Evolutionary conservation across 2,329 filamentous ascomycete species (phyloP).

Genomic region (Ophiocordyceps unilateralis): DNA sequence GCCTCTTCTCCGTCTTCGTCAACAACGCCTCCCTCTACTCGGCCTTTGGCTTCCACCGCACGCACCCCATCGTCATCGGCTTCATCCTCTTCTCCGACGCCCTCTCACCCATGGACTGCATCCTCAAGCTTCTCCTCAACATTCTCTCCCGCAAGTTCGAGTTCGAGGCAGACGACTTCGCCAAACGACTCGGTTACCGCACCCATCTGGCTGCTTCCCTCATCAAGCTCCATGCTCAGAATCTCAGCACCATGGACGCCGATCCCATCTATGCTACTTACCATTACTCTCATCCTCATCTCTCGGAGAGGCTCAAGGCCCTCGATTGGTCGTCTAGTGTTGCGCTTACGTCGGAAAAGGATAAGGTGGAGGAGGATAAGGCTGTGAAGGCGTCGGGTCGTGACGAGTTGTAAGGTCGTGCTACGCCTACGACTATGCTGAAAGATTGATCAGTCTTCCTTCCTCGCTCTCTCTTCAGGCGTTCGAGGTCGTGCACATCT

Average conservation of each 20-base stretch:
- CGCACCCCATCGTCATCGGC: slow-evolving; percentile 86
- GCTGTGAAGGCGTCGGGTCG: slow-evolving; percentile 56
- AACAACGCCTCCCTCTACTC: slow-evolving; percentile 84
- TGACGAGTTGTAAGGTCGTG: slow-evolving; percentile 44
- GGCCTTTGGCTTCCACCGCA: slow-evolving; percentile 71
- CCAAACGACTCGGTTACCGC: slow-evolving; percentile 67
- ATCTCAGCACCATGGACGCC: slow-evolving; percentile 95
- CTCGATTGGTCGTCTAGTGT: slow-evolving; percentile 63
- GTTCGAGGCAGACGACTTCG: slow-evolving; percentile 90
- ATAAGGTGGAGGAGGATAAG: slow-evolving; percentile 13
- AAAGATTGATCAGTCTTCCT: background rate
- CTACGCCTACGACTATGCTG: too few species aligned
- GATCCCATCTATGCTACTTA: slow-evolving; percentile 98
- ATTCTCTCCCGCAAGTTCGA: slow-evolving; percentile 87
- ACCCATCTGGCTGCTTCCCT: slow-evolving; percentile 70
- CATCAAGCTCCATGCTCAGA: slow-evolving; percentile 96
- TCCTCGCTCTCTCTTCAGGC: too few species aligned
- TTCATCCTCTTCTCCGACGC: slow-evolving; percentile 97
- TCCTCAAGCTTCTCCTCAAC: slow-evolving; percentile 93
- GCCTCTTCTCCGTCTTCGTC: slow-evolving; percentile 92
- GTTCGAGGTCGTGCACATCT: background rate
- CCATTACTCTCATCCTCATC: slow-evolving; percentile 94
- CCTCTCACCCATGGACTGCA: slow-evolving; percentile 82
- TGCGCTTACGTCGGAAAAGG: slow-evolving; percentile 24
- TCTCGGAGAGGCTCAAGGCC: slow-evolving; percentile 82